These are phyloP conservation scores for Yarrowia sp. DNA, from an alignment of 805 yeast genomes.

Conservation along the genomic window DNA sequence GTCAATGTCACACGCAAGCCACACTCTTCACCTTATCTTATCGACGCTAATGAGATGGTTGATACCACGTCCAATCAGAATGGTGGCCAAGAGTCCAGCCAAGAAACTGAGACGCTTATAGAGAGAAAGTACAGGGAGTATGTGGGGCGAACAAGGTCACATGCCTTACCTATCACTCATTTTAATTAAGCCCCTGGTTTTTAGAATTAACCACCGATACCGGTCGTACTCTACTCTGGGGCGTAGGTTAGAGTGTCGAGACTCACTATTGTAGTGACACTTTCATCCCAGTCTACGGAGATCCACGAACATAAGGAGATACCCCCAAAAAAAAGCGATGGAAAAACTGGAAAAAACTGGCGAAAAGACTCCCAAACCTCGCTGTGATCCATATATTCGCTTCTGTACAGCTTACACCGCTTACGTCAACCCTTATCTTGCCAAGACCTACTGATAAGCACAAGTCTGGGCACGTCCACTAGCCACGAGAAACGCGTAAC, in stretches of 20 bases:
- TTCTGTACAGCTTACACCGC: not conserved
- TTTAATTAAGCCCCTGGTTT: not conserved
- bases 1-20: not conserved
- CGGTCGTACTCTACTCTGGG: too few species aligned
- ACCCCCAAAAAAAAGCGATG: too few species aligned
- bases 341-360: not conserved
- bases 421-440: slow-evolving; percentile 1
- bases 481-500: not conserved
- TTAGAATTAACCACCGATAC: not conserved
- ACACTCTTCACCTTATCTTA: not conserved
- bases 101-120: not conserved
- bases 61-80: not conserved
- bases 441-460: slow-evolving; percentile 12
- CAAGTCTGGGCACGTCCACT: slow-evolving; percentile 1
- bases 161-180: not conserved
- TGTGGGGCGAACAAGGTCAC: not conserved
- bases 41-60: not conserved
- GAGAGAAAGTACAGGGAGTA: not conserved
- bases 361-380: not conserved
- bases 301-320: too few species aligned
- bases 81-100: not conserved
- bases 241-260: not conserved
- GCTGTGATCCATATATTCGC: not conserved
- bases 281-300: not conserved
- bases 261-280: not conserved